These are phyloP conservation scores for Neofusicoccum laricinum DNA, from an alignment of 2,329 filamentous ascomycete species.

Conservation along the genomic window DNA sequence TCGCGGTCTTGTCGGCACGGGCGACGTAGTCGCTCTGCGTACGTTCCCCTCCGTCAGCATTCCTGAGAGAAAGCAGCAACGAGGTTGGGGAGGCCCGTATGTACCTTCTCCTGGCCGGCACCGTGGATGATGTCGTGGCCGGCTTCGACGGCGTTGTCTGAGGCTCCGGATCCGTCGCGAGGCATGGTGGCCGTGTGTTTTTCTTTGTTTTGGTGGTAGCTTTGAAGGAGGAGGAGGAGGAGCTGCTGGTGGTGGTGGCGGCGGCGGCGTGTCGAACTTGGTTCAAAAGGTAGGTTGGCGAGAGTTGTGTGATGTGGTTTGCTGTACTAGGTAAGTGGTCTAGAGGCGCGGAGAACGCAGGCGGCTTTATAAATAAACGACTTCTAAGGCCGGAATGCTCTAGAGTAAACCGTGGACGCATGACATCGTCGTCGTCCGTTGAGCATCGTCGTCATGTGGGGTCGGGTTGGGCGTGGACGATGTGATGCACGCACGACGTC, in stretches of 20 bases:
- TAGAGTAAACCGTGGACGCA: neutral
- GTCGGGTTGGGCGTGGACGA: no score
- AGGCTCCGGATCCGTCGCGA: slow-evolving; percentile 49
- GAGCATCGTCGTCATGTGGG: slow-evolving; percentile 1
- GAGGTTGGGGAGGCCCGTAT: neutral
- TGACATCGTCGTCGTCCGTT: neutral
- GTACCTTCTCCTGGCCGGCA: slow-evolving; percentile 26
- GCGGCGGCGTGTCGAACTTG: no score
- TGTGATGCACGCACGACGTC: neutral
- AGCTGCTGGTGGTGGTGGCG: neutral
- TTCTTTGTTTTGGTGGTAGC: neutral
- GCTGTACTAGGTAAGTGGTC: no score
- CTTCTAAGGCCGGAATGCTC: no score
- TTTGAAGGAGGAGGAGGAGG: neutral
- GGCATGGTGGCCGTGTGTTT: slow-evolving; percentile 42
- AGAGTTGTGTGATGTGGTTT: no score
- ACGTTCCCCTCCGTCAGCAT: no score
- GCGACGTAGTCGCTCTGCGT: neutral
- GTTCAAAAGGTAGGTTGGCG: no score
- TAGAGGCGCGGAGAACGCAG: no score
- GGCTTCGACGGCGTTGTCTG: slow-evolving; percentile 46
- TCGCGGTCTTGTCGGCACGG: slow-evolving; percentile 15
- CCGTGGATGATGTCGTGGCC: slow-evolving; percentile 48
- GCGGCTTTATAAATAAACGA: no score
- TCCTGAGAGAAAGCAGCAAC: neutral